Base-by-base conservation (phyloP, 306 rosid genomes). In the Gynostemma pentaphyllum region DNA sequence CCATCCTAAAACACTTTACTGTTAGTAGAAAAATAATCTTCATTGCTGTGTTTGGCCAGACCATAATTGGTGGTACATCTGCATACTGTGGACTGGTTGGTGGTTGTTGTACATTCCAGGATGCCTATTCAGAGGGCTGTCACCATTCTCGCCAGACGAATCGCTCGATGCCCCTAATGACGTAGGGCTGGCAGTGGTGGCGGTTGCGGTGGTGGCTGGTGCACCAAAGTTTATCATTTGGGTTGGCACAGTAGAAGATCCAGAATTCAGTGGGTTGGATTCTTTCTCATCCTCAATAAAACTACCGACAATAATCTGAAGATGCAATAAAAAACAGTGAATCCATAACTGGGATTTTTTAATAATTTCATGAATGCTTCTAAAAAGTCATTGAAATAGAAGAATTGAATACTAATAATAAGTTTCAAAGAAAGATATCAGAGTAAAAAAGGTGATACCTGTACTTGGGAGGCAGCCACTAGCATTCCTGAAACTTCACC, bases 401-500 rank as follows among this genome's bases (percentile, higher is more conserved):
- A 30, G 19, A 12, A 24, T 15, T 7, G 39, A 30, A 19, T 30
- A 41, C 9, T 54, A 30, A 54, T 3, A 30, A 36, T 28, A 7
- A 10, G 13, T 40, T 18, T 40, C 9, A 30, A 9, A 22, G 12
- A 27, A 30, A 47, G 45, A 12, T 29, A 13, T 0, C 18, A 4
- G 30, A 16, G 37, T n/a, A 11, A 49, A 10, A 67, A 53, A 54
- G 3, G 55, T 19, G 36, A 51, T 79, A 88, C 99, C 96, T 86
- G 95, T 8, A 88, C 84, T 0, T 74, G 74, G 1, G 90, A 68
- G 13, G 88, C 87, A 6, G 99, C 96, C 65, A 76, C 52, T 34
- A 88, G 87, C 72, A 50, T 66, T 63, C 94, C 95, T 27, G 76
- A 72, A 76, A 92, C 94, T 41, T 79, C 80, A 7, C 99, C 99